These are phyloP conservation scores for Penicillium sp. DNA, from an alignment of 2,329 filamentous ascomycete genomes.

Conservation along the genomic window DNA sequence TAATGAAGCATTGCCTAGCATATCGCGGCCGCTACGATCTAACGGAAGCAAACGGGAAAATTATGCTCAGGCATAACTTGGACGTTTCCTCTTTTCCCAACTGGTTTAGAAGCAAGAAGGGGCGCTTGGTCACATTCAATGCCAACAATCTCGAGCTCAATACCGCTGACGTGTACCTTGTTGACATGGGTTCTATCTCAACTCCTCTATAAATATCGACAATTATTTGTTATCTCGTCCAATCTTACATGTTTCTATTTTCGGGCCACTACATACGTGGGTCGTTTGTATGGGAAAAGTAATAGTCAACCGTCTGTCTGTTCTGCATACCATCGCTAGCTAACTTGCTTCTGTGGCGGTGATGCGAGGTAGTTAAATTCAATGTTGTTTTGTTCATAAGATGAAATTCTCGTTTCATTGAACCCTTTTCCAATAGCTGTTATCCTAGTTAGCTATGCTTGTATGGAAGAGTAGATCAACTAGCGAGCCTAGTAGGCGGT, in stretches of 20 bases:
- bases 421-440: neutral
- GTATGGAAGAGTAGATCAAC: too few relatives aligned
- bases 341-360: neutral
- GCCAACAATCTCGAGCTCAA: neutral
- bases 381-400: neutral
- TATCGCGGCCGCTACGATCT: neutral
- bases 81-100: neutral
- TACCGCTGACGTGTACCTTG: neutral
- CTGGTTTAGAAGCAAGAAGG: neutral
- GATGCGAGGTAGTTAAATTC: neutral
- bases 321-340: neutral
- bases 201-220: neutral
- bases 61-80: neutral
- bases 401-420: neutral
- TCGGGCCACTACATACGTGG: neutral
- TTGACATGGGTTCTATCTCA: neutral
- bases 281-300: neutral
- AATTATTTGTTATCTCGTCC: neutral
- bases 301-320: neutral
- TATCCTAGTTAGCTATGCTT: too few relatives aligned
- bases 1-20: neutral
- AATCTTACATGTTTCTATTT: neutral
- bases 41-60: neutral
- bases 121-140: neutral
- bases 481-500: too few relatives aligned